phyloP scores from a whole-genome alignment of 2,329 filamentous ascomycete genomes.

The Orbilia brochopaga region DNA sequence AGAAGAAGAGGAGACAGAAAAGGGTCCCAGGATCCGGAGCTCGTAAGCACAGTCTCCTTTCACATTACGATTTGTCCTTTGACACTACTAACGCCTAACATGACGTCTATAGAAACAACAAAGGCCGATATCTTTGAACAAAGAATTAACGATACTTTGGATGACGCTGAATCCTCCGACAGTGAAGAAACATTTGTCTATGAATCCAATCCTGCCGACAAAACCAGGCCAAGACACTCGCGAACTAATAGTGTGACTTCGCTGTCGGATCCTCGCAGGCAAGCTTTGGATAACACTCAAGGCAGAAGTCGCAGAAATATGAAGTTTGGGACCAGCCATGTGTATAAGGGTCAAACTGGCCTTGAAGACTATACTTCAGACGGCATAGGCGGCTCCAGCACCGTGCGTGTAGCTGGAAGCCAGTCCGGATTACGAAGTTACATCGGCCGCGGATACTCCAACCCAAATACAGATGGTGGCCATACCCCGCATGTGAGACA shows the following conservation, averaged over 20 bases:
- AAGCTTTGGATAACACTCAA: conserved; percentile 32
- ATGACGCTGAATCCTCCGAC: conserved; percentile 94
- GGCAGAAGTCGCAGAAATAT: conserved; percentile 50
- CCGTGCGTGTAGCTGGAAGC: conserved; percentile 17
- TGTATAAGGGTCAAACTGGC: conserved; percentile 26
- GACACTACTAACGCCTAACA: conserved; percentile 43
- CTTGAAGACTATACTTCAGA: conserved; percentile 46
- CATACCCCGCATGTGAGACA: conserved; percentile 26
- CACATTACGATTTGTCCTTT: conserved; percentile 6
- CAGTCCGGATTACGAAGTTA: conserved; percentile 38
- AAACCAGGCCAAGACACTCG: conserved; percentile 74
- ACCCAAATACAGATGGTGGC: conserved; percentile 24
- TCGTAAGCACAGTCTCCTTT: conserved; percentile 50
- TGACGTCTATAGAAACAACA: conserved; percentile 71
- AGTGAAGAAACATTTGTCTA: conserved; percentile 99
- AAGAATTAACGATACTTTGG: conserved; percentile 92
- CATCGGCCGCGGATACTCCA: conserved; percentile 45
- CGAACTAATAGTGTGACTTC: conserved; percentile 94
- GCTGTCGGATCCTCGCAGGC: conserved; percentile 60
- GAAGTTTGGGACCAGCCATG: conserved; percentile 53
- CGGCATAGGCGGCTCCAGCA: conserved; percentile 31
- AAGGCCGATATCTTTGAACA: conserved; percentile 99
- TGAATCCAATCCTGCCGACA: conserved; percentile 89
- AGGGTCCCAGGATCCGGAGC: conserved; percentile 58
- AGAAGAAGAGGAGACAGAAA: conserved; percentile 81